A percentile compares a stretch with the other conserved stretches of the same genome.
Evolutionary conservation across 2,329 filamentous ascomycete genomes (phyloP).

Genomic region (Penicillium corylophilum): DNA sequence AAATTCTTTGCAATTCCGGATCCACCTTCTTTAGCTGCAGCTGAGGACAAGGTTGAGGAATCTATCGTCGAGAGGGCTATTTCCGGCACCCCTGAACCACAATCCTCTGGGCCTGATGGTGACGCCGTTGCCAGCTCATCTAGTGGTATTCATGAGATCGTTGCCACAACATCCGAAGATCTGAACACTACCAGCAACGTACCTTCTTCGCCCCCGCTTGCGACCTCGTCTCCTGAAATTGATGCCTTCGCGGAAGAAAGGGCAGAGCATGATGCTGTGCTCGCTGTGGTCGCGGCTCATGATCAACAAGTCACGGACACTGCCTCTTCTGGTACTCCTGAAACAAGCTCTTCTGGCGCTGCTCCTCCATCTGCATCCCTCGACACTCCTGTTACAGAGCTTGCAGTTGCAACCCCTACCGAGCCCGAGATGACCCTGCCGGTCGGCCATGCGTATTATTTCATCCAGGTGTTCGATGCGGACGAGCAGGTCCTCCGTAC

Average conservation of each 20-base stretch:
- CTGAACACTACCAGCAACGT: background rate
- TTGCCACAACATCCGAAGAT: background rate
- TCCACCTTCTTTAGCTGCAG: slow-evolving; percentile 22
- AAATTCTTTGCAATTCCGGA: slow-evolving; percentile 39
- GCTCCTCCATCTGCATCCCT: slow-evolving; percentile 10
- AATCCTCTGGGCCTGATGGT: slow-evolving; percentile 16
- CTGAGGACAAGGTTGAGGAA: slow-evolving; percentile 33
- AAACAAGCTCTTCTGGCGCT: slow-evolving; percentile 4
- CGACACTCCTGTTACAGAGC: slow-evolving; percentile 6
- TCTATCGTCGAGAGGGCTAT: slow-evolving; percentile 28
- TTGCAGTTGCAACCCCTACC: slow-evolving; percentile 1
- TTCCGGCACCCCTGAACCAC: slow-evolving; percentile 25
- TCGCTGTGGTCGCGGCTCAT: slow-evolving; percentile 31
- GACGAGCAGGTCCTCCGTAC: slow-evolving; percentile 46
- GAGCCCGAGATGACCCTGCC: slow-evolving; percentile 25
- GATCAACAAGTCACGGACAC: slow-evolving; percentile 24
- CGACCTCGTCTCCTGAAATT: slow-evolving; percentile 12
- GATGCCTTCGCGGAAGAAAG: slow-evolving; percentile 17
- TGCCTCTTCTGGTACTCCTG: slow-evolving; percentile 13
- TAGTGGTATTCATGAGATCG: slow-evolving; percentile 7
- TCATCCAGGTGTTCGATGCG: slow-evolving; percentile 54
- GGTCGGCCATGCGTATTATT: slow-evolving; percentile 45
- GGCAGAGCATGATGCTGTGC: slow-evolving; percentile 26
- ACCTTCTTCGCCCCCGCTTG: background rate
- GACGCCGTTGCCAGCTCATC: slow-evolving; percentile 32